Percentiles rank a stretch among this genome's conserved stretches.
These are phyloP conservation scores for Colletotrichum aenigma DNA, from an alignment of 2,329 filamentous ascomycete genomes.

Conservation along the genomic window DNA sequence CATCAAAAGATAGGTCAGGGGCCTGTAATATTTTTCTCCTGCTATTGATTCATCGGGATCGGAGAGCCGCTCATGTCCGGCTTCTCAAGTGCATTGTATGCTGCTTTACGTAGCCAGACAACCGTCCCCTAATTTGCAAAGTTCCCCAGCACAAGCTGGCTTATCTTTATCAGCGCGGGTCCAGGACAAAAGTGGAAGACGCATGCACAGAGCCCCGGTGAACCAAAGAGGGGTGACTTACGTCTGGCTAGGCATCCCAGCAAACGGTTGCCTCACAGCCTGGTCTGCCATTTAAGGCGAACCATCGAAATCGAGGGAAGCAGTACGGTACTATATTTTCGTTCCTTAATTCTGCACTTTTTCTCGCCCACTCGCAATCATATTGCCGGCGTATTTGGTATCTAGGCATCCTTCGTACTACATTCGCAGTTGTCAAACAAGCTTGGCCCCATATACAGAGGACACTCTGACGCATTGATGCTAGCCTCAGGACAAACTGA, in stretches of 20 bases:
- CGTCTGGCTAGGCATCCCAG: neutral
- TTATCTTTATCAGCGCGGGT: neutral
- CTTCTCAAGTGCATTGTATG: neutral
- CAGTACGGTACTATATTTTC: neutral
- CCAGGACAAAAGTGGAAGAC: neutral
- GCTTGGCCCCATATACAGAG: neutral
- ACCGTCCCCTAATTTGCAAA: neutral
- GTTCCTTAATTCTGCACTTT: neutral
- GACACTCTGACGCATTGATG: neutral
- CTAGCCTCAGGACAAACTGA: neutral
- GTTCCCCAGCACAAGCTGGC: neutral
- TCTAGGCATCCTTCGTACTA: neutral
- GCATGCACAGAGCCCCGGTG: neutral
- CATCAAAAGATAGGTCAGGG: neutral
- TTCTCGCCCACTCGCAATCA: neutral
- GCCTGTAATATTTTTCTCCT: accelerated
- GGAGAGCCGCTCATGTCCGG: neutral
- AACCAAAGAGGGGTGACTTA: neutral
- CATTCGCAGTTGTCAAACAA: neutral
- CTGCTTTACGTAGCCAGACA: neutral
- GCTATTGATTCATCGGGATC: neutral
- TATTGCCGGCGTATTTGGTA: neutral
- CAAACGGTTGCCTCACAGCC: neutral
- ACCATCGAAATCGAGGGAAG: neutral
- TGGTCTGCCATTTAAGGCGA: neutral